Evolutionary conservation across 345 rosid species (phyloP).

Genomic region (Eucalyptus caleyi): DNA sequence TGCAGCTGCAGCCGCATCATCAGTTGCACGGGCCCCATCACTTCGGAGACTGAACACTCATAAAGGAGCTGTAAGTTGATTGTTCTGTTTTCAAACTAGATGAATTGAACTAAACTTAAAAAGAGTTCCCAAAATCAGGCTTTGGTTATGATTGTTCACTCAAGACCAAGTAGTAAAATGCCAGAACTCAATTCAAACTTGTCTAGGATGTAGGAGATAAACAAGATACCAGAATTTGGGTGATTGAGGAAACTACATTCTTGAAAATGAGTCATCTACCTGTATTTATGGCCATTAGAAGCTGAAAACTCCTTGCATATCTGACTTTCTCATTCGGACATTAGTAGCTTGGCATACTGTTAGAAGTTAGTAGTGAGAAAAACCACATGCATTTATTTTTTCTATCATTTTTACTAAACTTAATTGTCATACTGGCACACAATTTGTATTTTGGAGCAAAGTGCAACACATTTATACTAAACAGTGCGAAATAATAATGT

Average conservation of each 20-base stretch:
- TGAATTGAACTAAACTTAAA: background rate
- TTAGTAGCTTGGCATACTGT: background rate
- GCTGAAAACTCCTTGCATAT: background rate
- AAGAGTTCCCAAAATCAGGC: background rate
- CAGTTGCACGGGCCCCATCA: slow-evolving; percentile 82
- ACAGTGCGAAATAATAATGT: background rate
- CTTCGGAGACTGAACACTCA: slow-evolving; percentile 50
- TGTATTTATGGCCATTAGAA: background rate
- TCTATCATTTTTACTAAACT: background rate
- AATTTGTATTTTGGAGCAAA: background rate
- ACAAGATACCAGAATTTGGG: background rate
- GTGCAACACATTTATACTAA: background rate
- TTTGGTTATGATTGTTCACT: background rate
- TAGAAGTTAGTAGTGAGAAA: background rate
- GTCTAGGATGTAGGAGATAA: background rate
- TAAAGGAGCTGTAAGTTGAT: slow-evolving; percentile 39
- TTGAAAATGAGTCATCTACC: background rate
- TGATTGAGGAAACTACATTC: background rate
- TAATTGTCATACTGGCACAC: background rate
- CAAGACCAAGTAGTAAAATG: background rate
- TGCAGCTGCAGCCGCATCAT: slow-evolving; percentile 94
- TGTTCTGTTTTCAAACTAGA: background rate
- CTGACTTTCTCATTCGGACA: background rate
- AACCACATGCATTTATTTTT: background rate
- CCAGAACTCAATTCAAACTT: background rate